Conservation (phyloP, 176 grass and related monocot species). For the Poa annua region DNA sequence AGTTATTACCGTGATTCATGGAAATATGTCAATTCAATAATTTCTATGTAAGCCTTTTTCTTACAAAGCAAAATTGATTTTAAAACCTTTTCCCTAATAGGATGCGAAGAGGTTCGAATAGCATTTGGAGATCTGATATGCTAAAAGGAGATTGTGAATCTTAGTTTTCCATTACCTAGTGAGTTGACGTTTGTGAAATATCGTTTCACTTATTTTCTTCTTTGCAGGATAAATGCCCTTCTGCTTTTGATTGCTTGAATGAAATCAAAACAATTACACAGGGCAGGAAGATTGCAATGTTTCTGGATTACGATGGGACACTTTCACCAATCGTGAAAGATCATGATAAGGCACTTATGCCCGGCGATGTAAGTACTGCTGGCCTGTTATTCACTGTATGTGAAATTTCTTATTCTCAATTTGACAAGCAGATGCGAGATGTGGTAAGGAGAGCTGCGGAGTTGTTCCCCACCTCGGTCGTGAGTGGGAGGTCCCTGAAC, state of each 20-base stretch:
- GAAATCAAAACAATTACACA: conserved; percentile 47
- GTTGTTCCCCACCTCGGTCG: background rate
- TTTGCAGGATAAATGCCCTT: conserved; percentile 46
- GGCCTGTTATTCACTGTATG: background rate
- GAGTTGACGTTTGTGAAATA: background rate
- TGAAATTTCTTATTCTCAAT: background rate
- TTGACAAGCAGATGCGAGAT: background rate
- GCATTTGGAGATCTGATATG: no score
- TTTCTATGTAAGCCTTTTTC: no score
- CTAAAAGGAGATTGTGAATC: background rate
- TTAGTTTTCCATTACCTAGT: background rate
- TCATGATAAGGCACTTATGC: conserved; percentile 48
- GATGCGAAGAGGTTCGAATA: no score
- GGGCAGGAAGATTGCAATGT: conserved; percentile 44
- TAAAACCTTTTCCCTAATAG: no score
- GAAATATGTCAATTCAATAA: no score
- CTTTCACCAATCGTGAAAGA: conserved; percentile 58
- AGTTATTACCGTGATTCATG: no score
- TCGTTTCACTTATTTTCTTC: background rate
- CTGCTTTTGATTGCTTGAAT: conserved; percentile 51
- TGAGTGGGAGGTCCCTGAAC: background rate
- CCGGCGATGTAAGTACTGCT: conserved; percentile 39
- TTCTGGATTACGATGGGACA: conserved; percentile 65
- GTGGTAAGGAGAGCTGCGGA: background rate
- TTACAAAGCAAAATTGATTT: no score